Evolutionary conservation across 1,139 yeast genomes (phyloP).

Genomic region (Fermentozyma sake): DNA sequence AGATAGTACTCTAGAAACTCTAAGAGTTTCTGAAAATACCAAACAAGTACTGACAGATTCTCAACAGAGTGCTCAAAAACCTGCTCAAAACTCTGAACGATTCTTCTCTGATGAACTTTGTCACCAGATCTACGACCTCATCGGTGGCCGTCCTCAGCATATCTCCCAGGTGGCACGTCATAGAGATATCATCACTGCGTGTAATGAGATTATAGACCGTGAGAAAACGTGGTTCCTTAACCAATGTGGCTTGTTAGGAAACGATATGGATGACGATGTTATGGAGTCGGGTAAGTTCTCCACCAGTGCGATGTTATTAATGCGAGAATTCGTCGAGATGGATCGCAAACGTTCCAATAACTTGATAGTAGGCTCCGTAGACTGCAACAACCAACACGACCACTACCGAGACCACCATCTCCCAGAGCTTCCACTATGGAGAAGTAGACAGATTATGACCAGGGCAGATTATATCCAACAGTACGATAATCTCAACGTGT

Average conservation of each 20-base stretch:
- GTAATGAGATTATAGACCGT: constrained; percentile 67
- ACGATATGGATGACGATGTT: constrained; percentile 83
- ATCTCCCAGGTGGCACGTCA: constrained; percentile 71
- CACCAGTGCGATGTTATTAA: constrained; percentile 69
- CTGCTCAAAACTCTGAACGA: too few relatives aligned
- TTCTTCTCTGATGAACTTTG: constrained; percentile 35
- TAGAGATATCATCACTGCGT: constrained; percentile 55
- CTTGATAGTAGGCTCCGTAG: constrained; percentile 17
- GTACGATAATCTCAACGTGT: constrained; percentile 72
- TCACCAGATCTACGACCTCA: constrained; percentile 57
- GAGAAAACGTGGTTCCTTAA: constrained; percentile 85
- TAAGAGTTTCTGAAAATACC: too few relatives aligned
- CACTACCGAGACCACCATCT: constrained; percentile 42
- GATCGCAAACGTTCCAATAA: constrained; percentile 41
- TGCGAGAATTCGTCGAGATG: constrained; percentile 69
- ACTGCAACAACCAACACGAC: constrained; percentile 6
- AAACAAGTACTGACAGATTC: too few relatives aligned
- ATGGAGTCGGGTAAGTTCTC: constrained; percentile 83
- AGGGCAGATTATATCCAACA: constrained; percentile 74
- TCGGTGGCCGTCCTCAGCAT: constrained; percentile 87
- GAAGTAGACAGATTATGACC: constrained; percentile 83
- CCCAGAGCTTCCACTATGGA: constrained; percentile 78
- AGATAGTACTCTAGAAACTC: too few relatives aligned
- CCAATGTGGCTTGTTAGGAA: constrained; percentile 75
- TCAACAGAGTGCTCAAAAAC: too few relatives aligned